Base-by-base conservation (phyloP, 176 grass and related monocot genomes). In the Oryza meridionalis region DNA sequence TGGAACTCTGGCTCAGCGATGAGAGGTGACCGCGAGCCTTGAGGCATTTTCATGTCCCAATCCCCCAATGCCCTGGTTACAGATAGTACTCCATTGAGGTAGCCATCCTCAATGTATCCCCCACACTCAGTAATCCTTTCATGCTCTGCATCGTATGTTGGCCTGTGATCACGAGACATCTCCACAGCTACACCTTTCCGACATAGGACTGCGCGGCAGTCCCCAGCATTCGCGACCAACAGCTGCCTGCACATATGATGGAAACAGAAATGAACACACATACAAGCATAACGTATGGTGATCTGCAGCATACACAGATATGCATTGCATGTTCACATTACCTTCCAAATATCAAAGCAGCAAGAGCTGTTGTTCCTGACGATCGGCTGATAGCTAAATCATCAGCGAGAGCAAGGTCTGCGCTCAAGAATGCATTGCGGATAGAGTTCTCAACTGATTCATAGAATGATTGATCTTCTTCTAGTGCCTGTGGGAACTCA, bases 121-220 rank as follows among this genome's bases (percentile, higher is more conserved):
- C 96, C 96, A 15, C 79, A 89, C 32, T 82, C 67, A 0, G 80
- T 69, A 2, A 98, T 84, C 33, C 93, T 92, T 65, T 70, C 71
- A 2, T 19, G 91, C 69, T 98, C 96, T 8, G 73, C 77, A 2
- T 77, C 87, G 4, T 94, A 77, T 29, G 75, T 81, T 32, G 96
- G 88, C 50, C 91, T 87, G 45, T 98, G 96, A 72, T 95, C 96
- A 0, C 88, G 47, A 13, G 96, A 98, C 90, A 98, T 81, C 21
- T 95, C 93, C 38, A 98, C 70, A 14, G 93, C 96, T 17, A 53
- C 53, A 0, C 93, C 96, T 65, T 95, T 95, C 82, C 87, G 73
- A 51, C 85, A 95, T n/a, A 98, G 62, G 26, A 98, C 93, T 21
- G 96, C 96, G 13, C 96, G 87, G 78, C 93, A 98, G 44, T 98